Percentiles rank a stretch among this genome's conserved stretches.
Conservation (phyloP, 2,329 filamentous ascomycete species). For the Ceratocystis cacaofunesta region DNA sequence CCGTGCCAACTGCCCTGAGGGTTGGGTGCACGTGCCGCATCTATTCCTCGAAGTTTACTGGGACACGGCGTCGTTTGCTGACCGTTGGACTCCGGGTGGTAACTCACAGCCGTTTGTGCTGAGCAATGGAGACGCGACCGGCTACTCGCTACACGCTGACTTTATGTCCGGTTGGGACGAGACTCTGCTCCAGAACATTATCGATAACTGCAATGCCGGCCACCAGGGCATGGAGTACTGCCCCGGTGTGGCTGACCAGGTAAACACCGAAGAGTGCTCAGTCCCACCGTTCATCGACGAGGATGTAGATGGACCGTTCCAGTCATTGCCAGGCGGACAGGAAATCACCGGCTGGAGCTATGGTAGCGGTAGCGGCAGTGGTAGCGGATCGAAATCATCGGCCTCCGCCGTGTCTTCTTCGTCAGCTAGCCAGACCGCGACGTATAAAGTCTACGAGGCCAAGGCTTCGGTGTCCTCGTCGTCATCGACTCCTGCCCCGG, state of each 20-base stretch:
- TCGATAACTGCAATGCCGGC: conserved; percentile 49
- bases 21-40: conserved; percentile 40
- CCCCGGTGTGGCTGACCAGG: conserved; percentile 38
- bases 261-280: conserved; percentile 38
- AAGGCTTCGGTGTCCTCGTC: conserved; percentile 9
- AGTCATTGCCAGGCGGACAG: conserved; percentile 40
- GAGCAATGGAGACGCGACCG: conserved; percentile 53
- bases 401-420: background rate
- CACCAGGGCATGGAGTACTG: conserved; percentile 48
- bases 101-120: conserved; percentile 49
- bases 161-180: conserved; percentile 62
- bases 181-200: conserved; percentile 47
- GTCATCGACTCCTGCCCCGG: background rate
- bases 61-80: conserved; percentile 38
- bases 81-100: conserved; percentile 39
- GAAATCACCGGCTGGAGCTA: conserved; percentile 37
- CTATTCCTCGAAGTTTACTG: conserved; percentile 47
- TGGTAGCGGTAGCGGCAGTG: conserved; percentile 24
- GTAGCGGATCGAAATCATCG: background rate
- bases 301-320: conserved; percentile 30
- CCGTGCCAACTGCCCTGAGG: conserved; percentile 39
- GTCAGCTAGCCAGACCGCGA: background rate
- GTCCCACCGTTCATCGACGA: conserved; percentile 35
- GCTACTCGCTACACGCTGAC: conserved; percentile 56
- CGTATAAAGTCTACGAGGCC: conserved; percentile 4